Evolutionary conservation across 2,329 filamentous ascomycete species (phyloP).

Genomic region (Daldinia eschscholtzii): DNA sequence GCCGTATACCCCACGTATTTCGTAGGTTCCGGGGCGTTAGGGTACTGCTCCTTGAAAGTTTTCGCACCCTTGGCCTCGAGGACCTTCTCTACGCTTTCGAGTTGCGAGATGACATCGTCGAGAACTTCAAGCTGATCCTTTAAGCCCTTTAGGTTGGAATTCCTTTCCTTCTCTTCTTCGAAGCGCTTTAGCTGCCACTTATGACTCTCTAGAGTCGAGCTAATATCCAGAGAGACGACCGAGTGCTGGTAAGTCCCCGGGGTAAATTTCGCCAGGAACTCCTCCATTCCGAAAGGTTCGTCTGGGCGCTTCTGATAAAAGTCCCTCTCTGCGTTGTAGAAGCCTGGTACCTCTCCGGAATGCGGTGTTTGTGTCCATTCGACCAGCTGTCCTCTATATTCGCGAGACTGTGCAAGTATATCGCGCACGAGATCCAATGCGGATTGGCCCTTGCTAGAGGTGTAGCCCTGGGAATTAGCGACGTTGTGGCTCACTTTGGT

Average conservation of each 20-base stretch:
- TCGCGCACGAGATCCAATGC: constrained; percentile 71
- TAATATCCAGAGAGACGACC: constrained; percentile 59
- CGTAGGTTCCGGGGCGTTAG: constrained; percentile 58
- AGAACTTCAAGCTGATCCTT: constrained; percentile 70
- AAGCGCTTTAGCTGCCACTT: constrained; percentile 53
- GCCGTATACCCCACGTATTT: background rate
- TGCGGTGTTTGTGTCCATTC: constrained; percentile 25
- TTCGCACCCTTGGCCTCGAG: constrained; percentile 73
- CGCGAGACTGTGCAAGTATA: constrained; percentile 63
- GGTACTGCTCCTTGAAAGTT: constrained; percentile 74
- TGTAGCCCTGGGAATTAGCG: constrained; percentile 53
- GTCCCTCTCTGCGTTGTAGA: constrained; percentile 27
- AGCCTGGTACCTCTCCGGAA: constrained; percentile 37
- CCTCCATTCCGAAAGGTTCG: constrained; percentile 57
- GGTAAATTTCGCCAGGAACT: constrained; percentile 65
- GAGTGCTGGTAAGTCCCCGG: constrained; percentile 72
- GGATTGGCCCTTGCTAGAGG: constrained; percentile 58
- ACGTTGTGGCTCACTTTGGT: constrained; percentile 56
- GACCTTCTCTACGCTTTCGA: constrained; percentile 66
- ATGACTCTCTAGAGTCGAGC: constrained; percentile 52
- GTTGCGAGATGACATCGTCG: constrained; percentile 61
- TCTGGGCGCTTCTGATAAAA: constrained; percentile 50
- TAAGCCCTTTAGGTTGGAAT: constrained; percentile 50
- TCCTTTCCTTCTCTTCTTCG: constrained; percentile 51
- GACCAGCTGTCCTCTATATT: constrained; percentile 57